These are phyloP conservation scores for Fraxinus platypoda DNA, from an alignment of 305 asterid genomes.

Conservation along the genomic window DNA sequence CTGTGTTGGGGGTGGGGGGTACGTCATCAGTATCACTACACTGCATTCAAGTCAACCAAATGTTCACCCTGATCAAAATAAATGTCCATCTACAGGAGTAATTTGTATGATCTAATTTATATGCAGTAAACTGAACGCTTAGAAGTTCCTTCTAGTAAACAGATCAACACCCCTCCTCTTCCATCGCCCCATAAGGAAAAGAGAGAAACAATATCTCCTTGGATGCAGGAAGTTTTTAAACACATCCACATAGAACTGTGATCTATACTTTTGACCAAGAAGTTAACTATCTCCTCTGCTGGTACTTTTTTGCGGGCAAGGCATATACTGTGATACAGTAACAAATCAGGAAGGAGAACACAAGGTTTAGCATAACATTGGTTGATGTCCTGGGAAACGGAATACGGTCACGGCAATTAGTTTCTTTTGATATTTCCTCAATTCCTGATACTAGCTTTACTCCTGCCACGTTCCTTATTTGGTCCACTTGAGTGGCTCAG, in stretches of 20 bases:
- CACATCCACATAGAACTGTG: not conserved
- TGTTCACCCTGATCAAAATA: not conserved
- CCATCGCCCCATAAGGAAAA: not conserved
- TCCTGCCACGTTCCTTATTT: not conserved
- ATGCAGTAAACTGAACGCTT: not conserved
- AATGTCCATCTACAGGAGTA: not conserved
- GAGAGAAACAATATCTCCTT: not conserved
- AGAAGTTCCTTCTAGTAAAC: not conserved
- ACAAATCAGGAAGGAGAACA: not conserved
- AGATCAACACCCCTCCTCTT: not conserved
- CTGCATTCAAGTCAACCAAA: not conserved
- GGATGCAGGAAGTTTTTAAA: not conserved
- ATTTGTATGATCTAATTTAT: not conserved
- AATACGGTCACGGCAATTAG: not conserved
- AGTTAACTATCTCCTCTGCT: not conserved
- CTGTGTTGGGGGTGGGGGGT: not conserved
- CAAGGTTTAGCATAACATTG: not conserved
- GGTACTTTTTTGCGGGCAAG: not conserved
- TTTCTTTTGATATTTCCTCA: not conserved
- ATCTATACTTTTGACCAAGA: not conserved
- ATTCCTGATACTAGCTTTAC: not conserved
- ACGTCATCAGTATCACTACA: not conserved
- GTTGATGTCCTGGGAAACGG: not conserved
- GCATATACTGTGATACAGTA: not conserved
- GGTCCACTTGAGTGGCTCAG: not conserved